Base-by-base conservation (phyloP, 2,329 filamentous ascomycete genomes). In the Fusarium sp. region DNA sequence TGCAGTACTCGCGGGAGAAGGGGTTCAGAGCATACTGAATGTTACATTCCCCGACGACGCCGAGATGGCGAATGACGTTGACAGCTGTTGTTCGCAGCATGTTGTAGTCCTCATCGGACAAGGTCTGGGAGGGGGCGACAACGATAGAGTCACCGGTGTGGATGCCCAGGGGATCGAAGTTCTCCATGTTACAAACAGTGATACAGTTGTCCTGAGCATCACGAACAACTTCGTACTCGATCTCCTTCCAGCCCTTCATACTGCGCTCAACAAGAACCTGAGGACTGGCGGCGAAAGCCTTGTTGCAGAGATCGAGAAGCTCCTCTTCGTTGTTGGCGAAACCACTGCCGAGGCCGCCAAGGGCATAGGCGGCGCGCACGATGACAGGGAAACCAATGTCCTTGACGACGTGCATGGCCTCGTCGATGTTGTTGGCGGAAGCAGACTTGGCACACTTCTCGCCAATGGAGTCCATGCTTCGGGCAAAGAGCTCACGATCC, bases 181-280 rank as follows among this genome's bases (percentile, higher is more conserved):
- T 99, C 83, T 99, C 96, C 96, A 99, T 98, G 84, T 99, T 99
- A 80, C 96, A 99, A 65, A 99, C 96, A 8, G 96, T 99, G 77
- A 99, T 98, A 78, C 96, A 99, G 86, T 98, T 98, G 83, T 99
- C 94, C 73, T 93, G 89, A 57, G 90, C 91, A 83, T 98, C 96
- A 75, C 96, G 91, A 39, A 99, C 96, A 65, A 98, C 96, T 80
- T 99, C 96, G 77, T 98, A 99, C 80, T 99, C 96, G 67, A 98
- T 96, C 81, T 99, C 96, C 81, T 99, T 99, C 96, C 96, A 99
- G 61, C 96, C 96, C 83, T 98, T 98, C 95, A 99, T 98, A 83
- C 93, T 97, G 78, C 92, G 90, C 83, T 99, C 96, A 73, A 99
- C 96, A 55, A 99, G 87, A 9, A 99, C 93, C 78, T 99, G 96